Conservation (phyloP, 768 basidiomycete species). For the Tulasnella calospora region DNA sequence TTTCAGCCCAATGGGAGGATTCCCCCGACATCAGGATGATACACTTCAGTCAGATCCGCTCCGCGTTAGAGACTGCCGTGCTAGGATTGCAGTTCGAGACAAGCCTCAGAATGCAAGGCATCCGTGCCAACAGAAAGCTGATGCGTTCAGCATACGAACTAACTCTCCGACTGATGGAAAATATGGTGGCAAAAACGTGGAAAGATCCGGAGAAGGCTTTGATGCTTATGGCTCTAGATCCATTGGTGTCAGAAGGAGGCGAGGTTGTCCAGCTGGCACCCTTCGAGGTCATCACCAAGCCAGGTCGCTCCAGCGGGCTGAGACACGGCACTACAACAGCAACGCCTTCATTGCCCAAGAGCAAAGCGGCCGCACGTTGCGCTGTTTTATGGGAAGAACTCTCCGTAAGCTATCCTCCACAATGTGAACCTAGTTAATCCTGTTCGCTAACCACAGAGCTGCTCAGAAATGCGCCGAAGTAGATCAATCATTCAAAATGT, state of each 20-base stretch:
- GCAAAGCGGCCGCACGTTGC: background rate
- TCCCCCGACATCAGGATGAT: constrained; percentile 36
- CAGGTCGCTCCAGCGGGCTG: constrained; percentile 23
- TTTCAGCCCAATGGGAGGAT: constrained; percentile 48
- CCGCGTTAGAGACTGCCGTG: constrained; percentile 64
- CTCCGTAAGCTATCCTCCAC: background rate
- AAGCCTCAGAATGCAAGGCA: constrained; percentile 60
- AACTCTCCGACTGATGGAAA: constrained; percentile 42
- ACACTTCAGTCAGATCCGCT: constrained; percentile 59
- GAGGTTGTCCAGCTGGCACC: constrained; percentile 26
- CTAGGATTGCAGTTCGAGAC: constrained; percentile 65
- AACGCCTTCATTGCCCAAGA: background rate
- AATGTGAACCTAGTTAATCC: background rate
- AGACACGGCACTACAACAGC: constrained; percentile 30
- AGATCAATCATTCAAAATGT: background rate
- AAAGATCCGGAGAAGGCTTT: constrained; percentile 56
- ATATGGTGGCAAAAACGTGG: constrained; percentile 46
- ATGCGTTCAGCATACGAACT: constrained; percentile 59
- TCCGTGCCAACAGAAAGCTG: constrained; percentile 53
- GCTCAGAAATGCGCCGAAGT: constrained; percentile 7
- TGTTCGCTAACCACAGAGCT: background rate
- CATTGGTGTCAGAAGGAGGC: constrained; percentile 48
- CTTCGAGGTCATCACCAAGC: constrained; percentile 27
- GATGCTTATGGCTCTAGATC: constrained; percentile 62
- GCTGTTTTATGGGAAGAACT: constrained; percentile 15